Evolutionary conservation across 192 early-diverging fungal genomes (phyloP).

Genomic region (Backusella circina): DNA sequence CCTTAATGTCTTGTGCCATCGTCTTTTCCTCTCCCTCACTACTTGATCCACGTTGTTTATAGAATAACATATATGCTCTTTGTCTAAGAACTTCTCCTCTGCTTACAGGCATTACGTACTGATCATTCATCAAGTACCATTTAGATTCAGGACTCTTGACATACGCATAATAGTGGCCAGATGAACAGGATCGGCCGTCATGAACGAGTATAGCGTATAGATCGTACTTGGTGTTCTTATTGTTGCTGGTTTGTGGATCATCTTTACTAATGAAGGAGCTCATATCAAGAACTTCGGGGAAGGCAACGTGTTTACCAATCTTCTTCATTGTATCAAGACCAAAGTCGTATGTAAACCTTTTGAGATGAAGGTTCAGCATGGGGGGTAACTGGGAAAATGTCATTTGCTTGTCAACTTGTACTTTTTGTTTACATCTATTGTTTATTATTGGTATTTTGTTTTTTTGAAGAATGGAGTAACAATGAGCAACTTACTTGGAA

Average conservation of each 20-base stretch:
- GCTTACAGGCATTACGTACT: conserved; percentile 54
- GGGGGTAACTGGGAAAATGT: conserved; percentile 69
- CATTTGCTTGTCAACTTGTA: conserved; percentile 80
- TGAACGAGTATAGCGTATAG: conserved; percentile 84
- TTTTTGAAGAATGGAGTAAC: neutral
- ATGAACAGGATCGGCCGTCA: conserved; percentile 62
- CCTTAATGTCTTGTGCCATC: neutral
- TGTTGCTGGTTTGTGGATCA: conserved; percentile 6
- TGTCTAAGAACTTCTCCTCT: conserved; percentile 64
- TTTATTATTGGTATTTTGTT: neutral
- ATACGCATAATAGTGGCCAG: conserved; percentile 87
- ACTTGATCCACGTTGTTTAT: conserved; percentile 39
- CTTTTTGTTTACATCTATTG: conserved; percentile 61
- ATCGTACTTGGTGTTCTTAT: conserved; percentile 46
- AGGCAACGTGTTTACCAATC: conserved; percentile 60
- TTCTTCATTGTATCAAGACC: conserved; percentile 54
- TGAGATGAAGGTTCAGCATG: conserved; percentile 76
- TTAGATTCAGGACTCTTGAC: conserved; percentile 70
- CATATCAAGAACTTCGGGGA: conserved; percentile 61
- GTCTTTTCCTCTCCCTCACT: neutral
- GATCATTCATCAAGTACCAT: conserved; percentile 84
- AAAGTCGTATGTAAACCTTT: conserved; percentile 70
- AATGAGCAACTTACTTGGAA: conserved; percentile 46
- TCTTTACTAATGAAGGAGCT: conserved; percentile 52
- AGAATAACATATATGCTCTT: conserved; percentile 88